phyloP scores from a whole-genome alignment of 164 flowering plant genomes.

The Cinnamomum micranthum region DNA sequence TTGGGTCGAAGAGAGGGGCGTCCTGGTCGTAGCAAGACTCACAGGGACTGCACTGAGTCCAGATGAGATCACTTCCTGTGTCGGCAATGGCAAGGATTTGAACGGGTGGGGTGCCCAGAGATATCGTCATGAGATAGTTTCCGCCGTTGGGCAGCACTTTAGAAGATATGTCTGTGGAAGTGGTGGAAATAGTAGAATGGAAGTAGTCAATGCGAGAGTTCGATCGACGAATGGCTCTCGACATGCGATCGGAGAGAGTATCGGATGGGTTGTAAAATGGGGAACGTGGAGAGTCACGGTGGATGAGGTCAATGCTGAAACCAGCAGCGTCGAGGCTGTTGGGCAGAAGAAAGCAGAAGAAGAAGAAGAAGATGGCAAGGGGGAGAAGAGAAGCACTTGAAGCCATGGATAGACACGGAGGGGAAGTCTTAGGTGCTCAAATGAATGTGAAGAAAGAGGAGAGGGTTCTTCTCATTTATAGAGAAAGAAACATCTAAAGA shows the following conservation, averaged over 20 bases:
- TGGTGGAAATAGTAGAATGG: background rate
- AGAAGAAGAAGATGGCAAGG: background rate
- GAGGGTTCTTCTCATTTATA: too few species aligned
- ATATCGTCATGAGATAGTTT: slow-evolving; percentile 53
- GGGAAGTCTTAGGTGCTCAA: too few species aligned
- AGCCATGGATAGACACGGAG: background rate
- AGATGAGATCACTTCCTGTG: slow-evolving; percentile 84
- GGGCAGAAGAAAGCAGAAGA: background rate
- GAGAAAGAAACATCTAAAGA: too few species aligned
- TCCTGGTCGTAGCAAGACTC: slow-evolving; percentile 46
- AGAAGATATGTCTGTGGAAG: background rate
- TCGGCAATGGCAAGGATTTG: slow-evolving; percentile 55
- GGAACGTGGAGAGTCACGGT: slow-evolving; percentile 35
- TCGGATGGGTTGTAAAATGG: slow-evolving; percentile 27
- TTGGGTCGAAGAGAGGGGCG: slow-evolving; percentile 52
- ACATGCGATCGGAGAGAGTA: slow-evolving; percentile 14
- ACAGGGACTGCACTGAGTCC: slow-evolving; percentile 89
- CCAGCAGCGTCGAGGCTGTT: slow-evolving; percentile 11
- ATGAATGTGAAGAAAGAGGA: too few species aligned
- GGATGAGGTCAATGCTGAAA: slow-evolving; percentile 32
- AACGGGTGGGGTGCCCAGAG: slow-evolving; percentile 66
- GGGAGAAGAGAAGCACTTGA: background rate
- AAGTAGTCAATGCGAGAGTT: slow-evolving; percentile 12
- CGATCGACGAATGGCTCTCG: slow-evolving; percentile 24
- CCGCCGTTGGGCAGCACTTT: slow-evolving; percentile 39